A percentile compares a stretch with the other conserved stretches of the same genome.
Evolutionary conservation across 176 grass and related monocot species (phyloP).

Genomic region (Hordeum marinum): DNA sequence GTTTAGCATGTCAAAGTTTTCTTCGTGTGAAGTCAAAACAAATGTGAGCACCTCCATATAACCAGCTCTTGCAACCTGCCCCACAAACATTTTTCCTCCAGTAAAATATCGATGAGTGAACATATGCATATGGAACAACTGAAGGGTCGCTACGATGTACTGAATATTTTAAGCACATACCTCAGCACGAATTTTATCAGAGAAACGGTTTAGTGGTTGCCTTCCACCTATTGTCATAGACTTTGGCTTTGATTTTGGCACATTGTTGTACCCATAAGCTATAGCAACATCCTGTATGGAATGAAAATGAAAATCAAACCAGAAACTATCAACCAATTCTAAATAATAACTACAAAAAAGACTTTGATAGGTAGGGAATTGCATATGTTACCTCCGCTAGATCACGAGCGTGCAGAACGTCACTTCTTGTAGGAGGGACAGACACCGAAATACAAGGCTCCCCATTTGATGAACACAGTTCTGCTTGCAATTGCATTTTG

Average conservation of each 20-base stretch:
- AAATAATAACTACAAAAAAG: neutral
- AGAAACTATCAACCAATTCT: neutral
- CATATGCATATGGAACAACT: constrained; percentile 10
- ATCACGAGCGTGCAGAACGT: constrained; percentile 73
- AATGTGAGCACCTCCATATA: constrained; percentile 99
- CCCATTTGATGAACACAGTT: constrained; percentile 27
- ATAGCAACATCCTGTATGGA: constrained; percentile 87
- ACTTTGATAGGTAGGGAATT: neutral
- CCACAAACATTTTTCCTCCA: constrained; percentile 4
- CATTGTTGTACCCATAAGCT: constrained; percentile 96
- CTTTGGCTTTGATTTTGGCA: constrained; percentile 86
- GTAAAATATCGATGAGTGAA: constrained; percentile 17
- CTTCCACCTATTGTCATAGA: constrained; percentile 80
- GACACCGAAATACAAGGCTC: constrained; percentile 45
- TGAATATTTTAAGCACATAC: constrained; percentile 24
- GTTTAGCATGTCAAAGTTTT: constrained; percentile 90
- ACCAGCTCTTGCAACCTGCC: constrained; percentile 82
- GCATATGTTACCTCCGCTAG: constrained; percentile 51
- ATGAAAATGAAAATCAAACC: constrained; percentile 1
- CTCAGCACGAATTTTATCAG: constrained; percentile 96
- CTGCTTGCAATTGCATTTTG: constrained; percentile 95
- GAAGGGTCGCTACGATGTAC: neutral
- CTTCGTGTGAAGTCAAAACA: constrained; percentile 80
- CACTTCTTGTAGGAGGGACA: constrained; percentile 81
- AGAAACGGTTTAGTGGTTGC: constrained; percentile 85